Evolutionary conservation across 495 filamentous ascomycete genomes (phyloP).

Genomic region (Neurospora sp.): DNA sequence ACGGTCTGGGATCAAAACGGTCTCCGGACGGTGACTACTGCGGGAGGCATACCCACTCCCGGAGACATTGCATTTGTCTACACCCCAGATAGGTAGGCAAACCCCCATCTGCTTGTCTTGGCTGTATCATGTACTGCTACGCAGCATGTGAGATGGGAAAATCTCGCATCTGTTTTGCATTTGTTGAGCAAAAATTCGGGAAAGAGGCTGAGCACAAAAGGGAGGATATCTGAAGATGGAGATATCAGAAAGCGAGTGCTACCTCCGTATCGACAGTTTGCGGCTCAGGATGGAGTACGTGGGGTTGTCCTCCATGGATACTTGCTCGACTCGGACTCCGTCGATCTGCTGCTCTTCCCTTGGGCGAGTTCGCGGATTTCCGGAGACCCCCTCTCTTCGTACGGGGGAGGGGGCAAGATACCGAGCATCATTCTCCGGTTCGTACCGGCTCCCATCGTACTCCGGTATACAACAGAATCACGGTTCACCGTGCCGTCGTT

Average conservation of each 20-base stretch:
- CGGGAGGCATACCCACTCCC: neutral
- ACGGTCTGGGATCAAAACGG: neutral
- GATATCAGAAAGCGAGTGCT: neutral
- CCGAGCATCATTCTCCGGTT: neutral
- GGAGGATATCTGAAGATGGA: neutral
- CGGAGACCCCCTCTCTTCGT: neutral
- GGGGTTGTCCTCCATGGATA: neutral
- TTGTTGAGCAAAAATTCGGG: neutral
- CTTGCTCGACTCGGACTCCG: neutral
- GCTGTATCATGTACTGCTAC: neutral
- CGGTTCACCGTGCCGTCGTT: neutral
- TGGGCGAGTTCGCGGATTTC: neutral
- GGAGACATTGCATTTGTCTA: neutral
- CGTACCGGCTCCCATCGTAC: neutral
- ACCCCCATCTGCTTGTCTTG: neutral
- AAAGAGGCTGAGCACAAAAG: neutral
- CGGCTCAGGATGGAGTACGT: neutral
- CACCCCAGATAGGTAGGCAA: neutral
- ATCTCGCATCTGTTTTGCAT: neutral
- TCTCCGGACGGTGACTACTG: neutral
- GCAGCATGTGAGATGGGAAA: neutral
- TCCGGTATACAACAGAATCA: neutral
- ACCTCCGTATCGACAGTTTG: neutral
- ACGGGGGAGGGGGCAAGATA: neutral
- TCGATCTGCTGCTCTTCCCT: neutral